Percentiles rank a stretch among this genome's conserved stretches.
Evolutionary conservation across 1,139 yeast genomes (phyloP).

Genomic region (Meyerozyma carpophila): DNA sequence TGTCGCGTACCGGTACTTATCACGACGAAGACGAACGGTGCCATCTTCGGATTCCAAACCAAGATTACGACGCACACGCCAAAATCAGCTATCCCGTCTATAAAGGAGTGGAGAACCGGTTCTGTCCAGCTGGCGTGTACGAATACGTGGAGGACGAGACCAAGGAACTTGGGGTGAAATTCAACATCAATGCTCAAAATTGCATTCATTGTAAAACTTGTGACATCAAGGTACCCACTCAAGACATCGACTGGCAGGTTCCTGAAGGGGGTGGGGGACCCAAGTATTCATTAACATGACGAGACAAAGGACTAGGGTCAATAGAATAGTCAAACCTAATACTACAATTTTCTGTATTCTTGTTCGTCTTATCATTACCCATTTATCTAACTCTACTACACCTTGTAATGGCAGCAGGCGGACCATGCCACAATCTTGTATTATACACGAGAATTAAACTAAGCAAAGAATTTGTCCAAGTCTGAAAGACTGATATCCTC

Average conservation of each 20-base stretch:
- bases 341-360: too few species aligned
- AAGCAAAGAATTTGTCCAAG: constrained; percentile 54
- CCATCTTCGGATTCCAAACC: constrained; percentile 76
- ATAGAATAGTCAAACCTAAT: too few species aligned
- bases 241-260: constrained; percentile 90
- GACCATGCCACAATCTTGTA: background rate
- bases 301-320: too few species aligned
- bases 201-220: constrained; percentile 98
- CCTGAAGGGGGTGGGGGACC: constrained; percentile 99
- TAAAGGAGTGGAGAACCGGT: constrained; percentile 83
- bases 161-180: constrained; percentile 61
- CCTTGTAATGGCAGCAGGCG: background rate
- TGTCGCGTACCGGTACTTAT: constrained; percentile 90
- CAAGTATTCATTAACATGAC: constrained; percentile 71
- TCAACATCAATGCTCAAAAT: constrained; percentile 91
- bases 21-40: constrained; percentile 93
- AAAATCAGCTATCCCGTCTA: constrained; percentile 63
- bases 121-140: constrained; percentile 98
- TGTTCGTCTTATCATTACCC: background rate
- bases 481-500: constrained; percentile 73
- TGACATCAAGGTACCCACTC: constrained; percentile 92
- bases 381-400: too few species aligned
- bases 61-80: constrained; percentile 66
- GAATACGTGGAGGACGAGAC: constrained; percentile 75
- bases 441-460: constrained; percentile 1